phyloP scores from a whole-genome alignment of 345 rosid genomes.

The Syzygium grande region DNA sequence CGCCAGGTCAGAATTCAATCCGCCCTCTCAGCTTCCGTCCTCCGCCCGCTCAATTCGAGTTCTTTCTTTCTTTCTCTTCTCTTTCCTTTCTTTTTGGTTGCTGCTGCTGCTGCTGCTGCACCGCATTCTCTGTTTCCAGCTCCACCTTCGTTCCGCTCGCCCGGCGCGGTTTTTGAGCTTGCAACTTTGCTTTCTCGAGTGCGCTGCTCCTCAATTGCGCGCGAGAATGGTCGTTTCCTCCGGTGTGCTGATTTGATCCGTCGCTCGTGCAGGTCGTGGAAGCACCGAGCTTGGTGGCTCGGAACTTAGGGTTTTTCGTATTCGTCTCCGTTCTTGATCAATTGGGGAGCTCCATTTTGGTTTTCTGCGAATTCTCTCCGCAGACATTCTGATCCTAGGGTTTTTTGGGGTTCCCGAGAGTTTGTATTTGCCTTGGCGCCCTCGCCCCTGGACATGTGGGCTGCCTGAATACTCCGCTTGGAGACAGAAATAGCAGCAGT shows the following conservation, averaged over 20 bases:
- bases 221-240: neutral
- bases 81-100: no score
- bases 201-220: neutral
- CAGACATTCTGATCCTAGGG: neutral
- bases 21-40: neutral
- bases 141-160: neutral
- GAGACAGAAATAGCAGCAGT: neutral
- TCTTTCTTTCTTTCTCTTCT: neutral
- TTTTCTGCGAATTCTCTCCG: neutral
- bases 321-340: neutral
- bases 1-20: neutral
- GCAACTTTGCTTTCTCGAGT: neutral
- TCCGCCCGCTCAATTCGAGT: neutral
- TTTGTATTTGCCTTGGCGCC: neutral
- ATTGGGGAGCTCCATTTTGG: neutral
- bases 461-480: neutral
- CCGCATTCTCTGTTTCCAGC: neutral
- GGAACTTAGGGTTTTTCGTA: neutral
- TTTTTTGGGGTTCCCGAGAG: neutral
- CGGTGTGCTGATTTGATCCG: neutral
- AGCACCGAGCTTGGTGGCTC: neutral
- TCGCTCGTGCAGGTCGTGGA: neutral
- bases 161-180: neutral
- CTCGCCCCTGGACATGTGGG: neutral
- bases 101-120: neutral